phyloP scores from a whole-genome alignment of 306 rosid genomes.

The Echinosophora koreensis region DNA sequence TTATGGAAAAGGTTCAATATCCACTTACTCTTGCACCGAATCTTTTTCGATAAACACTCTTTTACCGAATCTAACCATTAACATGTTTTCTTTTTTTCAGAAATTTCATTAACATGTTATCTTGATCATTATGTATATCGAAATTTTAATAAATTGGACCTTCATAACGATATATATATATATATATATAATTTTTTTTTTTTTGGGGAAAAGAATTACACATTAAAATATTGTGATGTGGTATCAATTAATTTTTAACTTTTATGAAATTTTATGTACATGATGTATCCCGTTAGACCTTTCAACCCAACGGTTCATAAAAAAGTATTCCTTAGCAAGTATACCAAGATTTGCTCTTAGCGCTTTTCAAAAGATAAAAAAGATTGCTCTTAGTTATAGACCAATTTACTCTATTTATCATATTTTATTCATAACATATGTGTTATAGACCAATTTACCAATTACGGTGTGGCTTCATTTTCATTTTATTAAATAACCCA shows the following conservation, averaged over 20 bases:
- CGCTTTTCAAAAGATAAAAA: too few species aligned
- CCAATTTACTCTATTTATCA: neutral
- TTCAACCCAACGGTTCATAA: neutral
- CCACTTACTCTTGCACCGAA: too few species aligned
- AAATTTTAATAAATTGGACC: neutral
- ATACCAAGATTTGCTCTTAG: neutral
- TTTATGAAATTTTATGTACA: neutral
- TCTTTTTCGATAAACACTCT: too few species aligned
- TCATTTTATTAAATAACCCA: neutral
- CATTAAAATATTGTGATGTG: neutral
- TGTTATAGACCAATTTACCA: neutral
- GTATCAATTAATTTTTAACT: neutral
- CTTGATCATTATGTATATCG: neutral
- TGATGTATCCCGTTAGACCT: neutral
- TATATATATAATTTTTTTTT: neutral
- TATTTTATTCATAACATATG: neutral
- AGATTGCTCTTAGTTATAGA: neutral
- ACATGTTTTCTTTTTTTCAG: too few species aligned
- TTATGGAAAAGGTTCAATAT: too few species aligned
- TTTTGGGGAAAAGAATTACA: neutral
- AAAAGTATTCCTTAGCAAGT: neutral
- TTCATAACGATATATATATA: neutral
- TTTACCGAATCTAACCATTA: neutral
- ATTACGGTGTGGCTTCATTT: slow-evolving; percentile 4
- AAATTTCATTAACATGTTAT: too few species aligned